phyloP scores from a whole-genome alignment of 129 eudicot species.

The Cynara cardunculus region DNA sequence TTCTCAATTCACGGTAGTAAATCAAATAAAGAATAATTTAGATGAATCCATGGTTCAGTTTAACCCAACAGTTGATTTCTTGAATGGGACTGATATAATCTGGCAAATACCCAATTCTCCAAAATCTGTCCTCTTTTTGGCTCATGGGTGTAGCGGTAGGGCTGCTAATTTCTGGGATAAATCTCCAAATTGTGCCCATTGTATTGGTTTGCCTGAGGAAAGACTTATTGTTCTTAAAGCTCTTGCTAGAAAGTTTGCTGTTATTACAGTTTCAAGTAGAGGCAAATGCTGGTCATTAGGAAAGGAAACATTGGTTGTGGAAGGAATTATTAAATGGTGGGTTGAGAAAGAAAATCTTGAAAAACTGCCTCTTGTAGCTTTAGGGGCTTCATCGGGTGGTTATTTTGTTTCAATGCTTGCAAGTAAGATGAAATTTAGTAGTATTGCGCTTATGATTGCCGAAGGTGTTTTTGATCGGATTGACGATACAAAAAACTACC shows the following conservation, averaged over 20 bases:
- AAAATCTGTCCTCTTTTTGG: constrained; percentile 69
- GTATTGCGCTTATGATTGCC: constrained; percentile 73
- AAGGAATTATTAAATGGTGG: constrained; percentile 51
- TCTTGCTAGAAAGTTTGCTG: constrained; percentile 69
- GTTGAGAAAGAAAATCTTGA: constrained; percentile 45
- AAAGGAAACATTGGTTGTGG: constrained; percentile 47
- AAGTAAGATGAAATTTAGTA: constrained; percentile 47
- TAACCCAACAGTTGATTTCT: constrained; percentile 50
- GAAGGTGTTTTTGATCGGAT: constrained; percentile 63
- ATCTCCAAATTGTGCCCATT: constrained; percentile 49
- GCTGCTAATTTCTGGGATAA: constrained; percentile 87
- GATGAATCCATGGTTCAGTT: constrained; percentile 27
- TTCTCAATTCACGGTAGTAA: constrained; percentile 19
- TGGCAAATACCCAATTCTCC: constrained; percentile 84
- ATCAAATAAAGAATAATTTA: constrained; percentile 28
- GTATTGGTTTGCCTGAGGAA: constrained; percentile 93
- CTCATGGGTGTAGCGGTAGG: constrained; percentile 82
- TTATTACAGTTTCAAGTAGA: constrained; percentile 59
- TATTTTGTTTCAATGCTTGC: constrained; percentile 87
- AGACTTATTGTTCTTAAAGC: constrained; percentile 70
- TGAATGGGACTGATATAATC: constrained; percentile 52
- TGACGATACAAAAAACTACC: constrained; percentile 49
- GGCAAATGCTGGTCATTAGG: constrained; percentile 74
- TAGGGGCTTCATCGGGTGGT: constrained; percentile 98
- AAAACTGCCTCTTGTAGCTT: constrained; percentile 62